Evolutionary conservation across 1,139 yeast species (phyloP).

Genomic region (Hemisphaericaspora xylofermentans): DNA sequence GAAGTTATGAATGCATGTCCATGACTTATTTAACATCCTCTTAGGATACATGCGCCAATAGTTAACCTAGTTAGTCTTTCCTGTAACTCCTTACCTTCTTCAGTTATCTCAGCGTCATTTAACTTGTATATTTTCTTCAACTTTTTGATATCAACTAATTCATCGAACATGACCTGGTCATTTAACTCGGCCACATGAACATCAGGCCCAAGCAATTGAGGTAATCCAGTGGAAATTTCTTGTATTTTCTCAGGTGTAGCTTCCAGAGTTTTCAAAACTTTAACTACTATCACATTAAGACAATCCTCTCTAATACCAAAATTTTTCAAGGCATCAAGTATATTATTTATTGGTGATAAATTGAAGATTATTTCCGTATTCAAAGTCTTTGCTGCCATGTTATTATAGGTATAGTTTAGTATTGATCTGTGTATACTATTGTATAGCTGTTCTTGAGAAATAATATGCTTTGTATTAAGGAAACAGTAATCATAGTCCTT

Average conservation of each 20-base stretch:
- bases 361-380: conserved; percentile 44
- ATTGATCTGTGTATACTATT: conserved; percentile 37
- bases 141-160: conserved; percentile 27
- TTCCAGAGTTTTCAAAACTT: conserved; percentile 16
- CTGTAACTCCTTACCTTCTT: conserved; percentile 20
- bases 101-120: conserved; percentile 27
- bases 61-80: conserved; percentile 33
- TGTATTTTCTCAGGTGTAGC: conserved; percentile 1
- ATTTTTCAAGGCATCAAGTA: conserved; percentile 42
- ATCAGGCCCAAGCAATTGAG: conserved; percentile 16
- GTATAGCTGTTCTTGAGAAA: conserved; percentile 38
- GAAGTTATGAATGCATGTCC: background rate
- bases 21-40: conserved; percentile 27
- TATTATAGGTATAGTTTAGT: conserved; percentile 24
- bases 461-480: conserved; percentile 36
- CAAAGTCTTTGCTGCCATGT: conserved; percentile 40
- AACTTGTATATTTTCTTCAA: conserved; percentile 41
- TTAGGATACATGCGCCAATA: conserved; percentile 38
- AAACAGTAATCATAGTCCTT: conserved; percentile 41
- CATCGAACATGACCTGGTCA: conserved; percentile 24
- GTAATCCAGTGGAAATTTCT: conserved; percentile 1
- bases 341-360: conserved; percentile 44
- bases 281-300: conserved; percentile 31
- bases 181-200: conserved; percentile 18
- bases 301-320: conserved; percentile 40